Base-by-base conservation (phyloP, 768 basidiomycete genomes). In the Leccinum longicurvipes region DNA sequence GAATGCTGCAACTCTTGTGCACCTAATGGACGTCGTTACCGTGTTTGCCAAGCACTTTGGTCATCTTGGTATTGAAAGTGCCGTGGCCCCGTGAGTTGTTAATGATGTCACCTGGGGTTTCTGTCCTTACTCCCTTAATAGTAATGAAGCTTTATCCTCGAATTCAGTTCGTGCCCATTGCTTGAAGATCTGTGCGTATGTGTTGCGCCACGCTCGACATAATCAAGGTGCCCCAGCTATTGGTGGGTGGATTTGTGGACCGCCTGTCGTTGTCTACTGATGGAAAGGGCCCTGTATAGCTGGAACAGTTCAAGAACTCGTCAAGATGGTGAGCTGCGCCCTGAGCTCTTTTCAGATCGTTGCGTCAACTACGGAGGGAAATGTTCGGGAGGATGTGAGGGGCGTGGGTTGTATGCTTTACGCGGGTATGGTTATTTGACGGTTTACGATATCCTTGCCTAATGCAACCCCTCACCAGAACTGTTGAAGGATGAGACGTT, bases 401-500 rank as follows among this genome's bases (percentile, higher is more conserved):
- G 85, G 86, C 0, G 82, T 94, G 12, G 89, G 86, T 0, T 81
- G 92, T 50, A 80, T 90, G 45, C 76, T 96, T 1, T 96, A 94
- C 64, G 77, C 80, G 28, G 88, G 93, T 92, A 70, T 42, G 47
- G 23, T 21, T 47, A 8, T 10, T 49, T 32, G 47, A 48, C 27
- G 10, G 25, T 4, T 46, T 9, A 8, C 50, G 34, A 3, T 27
- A 15, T 51, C 47, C 17, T n/a, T 42, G 4, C 41, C 58, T 60
- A 0, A 47, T 24, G 24, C 2, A 1, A 2, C 11, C 21, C 32
- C 42, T 57, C 15, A 34, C 14, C 62, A 82, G 96, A 95, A 54
- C 65, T 98, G 10, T 75, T 99, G 32, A 90, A 89, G 71, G 93
- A 95, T 53, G 96, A 99, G 66, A 81, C 82, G 0, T 82, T 86